Evolutionary conservation across 2,329 filamentous ascomycete species (phyloP).

Genomic region (Colletotrichum camelliae): DNA sequence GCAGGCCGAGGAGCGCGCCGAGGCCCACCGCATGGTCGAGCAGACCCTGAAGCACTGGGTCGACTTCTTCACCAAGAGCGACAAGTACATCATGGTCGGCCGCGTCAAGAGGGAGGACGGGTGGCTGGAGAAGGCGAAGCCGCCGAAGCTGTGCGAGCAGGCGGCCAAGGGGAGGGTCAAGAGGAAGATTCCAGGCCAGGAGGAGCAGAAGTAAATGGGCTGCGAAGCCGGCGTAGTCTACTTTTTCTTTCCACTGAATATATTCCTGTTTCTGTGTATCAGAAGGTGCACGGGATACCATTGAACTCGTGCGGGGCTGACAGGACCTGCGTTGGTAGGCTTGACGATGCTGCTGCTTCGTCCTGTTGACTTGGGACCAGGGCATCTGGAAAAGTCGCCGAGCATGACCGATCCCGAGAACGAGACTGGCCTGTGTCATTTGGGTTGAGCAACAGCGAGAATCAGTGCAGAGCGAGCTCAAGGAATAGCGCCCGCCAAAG

Average conservation of each 20-base stretch:
- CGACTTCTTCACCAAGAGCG: conserved; percentile 78
- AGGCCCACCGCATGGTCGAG: conserved; percentile 69
- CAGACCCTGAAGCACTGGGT: conserved; percentile 81
- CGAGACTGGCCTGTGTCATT: neutral
- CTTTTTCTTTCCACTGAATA: neutral
- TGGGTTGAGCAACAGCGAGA: neutral
- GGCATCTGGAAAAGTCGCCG: neutral
- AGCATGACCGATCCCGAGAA: neutral
- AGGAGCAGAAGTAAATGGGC: conserved; percentile 32
- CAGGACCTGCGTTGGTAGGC: neutral
- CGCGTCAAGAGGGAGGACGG: conserved; percentile 67
- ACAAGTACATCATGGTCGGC: conserved; percentile 84
- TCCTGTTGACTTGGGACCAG: neutral
- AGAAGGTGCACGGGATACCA: neutral
- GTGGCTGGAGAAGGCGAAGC: conserved; percentile 67
- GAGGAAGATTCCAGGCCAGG: conserved; percentile 62
- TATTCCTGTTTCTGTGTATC: neutral
- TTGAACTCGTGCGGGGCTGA: neutral
- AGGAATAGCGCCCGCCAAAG: neutral
- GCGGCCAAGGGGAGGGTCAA: conserved; percentile 65
- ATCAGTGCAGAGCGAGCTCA: neutral
- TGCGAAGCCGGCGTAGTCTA: neutral
- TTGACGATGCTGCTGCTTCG: neutral
- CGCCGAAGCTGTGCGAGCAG: conserved; percentile 70
- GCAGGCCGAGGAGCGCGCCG: conserved; percentile 66